Evolutionary conservation across 2,329 filamentous ascomycete genomes (phyloP).

Genomic region (Chrysoporthe puriensis): DNA sequence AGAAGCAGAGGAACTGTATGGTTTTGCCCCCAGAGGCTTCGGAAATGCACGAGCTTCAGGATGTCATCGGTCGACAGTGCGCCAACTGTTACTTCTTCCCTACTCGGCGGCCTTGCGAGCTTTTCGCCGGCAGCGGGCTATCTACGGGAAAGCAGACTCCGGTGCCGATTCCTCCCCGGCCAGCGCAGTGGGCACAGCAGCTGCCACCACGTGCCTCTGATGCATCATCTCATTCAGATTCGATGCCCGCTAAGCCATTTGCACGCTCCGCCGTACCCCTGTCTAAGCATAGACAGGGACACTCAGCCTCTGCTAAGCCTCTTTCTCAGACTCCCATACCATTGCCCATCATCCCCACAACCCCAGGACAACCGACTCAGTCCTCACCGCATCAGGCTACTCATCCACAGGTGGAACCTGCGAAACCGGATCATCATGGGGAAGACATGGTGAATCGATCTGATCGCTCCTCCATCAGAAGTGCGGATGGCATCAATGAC

Average conservation of each 20-base stretch:
- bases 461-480: background rate
- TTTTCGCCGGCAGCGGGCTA: background rate
- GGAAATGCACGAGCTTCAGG: constrained; percentile 17
- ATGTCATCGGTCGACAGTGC: background rate
- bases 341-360: background rate
- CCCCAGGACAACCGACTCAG: background rate
- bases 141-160: constrained; percentile 3
- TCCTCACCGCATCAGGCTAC: background rate
- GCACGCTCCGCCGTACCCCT: background rate
- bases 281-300: background rate
- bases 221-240: background rate
- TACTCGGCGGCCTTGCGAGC: background rate
- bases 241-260: background rate
- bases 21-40: constrained; percentile 14
- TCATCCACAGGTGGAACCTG: background rate
- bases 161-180: background rate
- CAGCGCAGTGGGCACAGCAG: background rate
- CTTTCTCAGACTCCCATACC: background rate
- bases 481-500: background rate
- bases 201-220: background rate
- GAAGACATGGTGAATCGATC: background rate
- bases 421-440: background rate
- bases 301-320: background rate
- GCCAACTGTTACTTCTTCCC: constrained; percentile 17
- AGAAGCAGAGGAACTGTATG: constrained; percentile 17